Evolutionary conservation across 2,329 filamentous ascomycete genomes (phyloP).

Genomic region (Epichloe aotearoae): DNA sequence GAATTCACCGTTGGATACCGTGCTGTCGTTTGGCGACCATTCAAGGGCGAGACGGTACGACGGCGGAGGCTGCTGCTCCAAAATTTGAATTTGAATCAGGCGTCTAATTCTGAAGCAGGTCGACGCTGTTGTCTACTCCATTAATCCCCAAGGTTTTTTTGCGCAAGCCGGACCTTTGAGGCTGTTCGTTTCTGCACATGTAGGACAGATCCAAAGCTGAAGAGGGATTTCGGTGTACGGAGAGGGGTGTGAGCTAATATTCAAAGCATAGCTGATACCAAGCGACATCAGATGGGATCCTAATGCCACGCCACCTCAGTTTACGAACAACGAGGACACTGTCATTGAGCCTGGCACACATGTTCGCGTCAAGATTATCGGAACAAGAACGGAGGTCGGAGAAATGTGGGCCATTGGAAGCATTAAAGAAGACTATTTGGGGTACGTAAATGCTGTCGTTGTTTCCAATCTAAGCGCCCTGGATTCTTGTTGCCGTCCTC

Average conservation of each 20-base stretch:
- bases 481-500: not conserved
- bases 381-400: slow-evolving; percentile 83
- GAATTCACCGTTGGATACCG: slow-evolving; percentile 93
- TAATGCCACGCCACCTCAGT: slow-evolving; percentile 92
- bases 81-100: slow-evolving; percentile 3
- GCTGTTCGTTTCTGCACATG: slow-evolving; percentile 71
- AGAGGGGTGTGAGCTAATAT: not conserved
- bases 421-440: slow-evolving; percentile 74
- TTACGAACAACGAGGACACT: slow-evolving; percentile 87
- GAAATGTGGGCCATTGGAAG: slow-evolving; percentile 96
- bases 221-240: not conserved
- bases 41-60: slow-evolving; percentile 91
- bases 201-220: slow-evolving; percentile 30
- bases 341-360: slow-evolving; percentile 90
- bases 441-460: slow-evolving; percentile 28
- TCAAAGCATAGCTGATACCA: slow-evolving; percentile 60
- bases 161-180: slow-evolving; percentile 66
- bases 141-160: slow-evolving; percentile 88
- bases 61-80: slow-evolving; percentile 7
- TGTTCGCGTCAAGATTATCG: slow-evolving; percentile 86
- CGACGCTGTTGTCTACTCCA: slow-evolving; percentile 83
- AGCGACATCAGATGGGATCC: slow-evolving; percentile 87
- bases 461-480: not conserved
- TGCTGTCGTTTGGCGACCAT: slow-evolving; percentile 93
- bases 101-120: slow-evolving; percentile 45